A percentile compares a stretch with the other conserved stretches of the same genome.
phyloP scores from a whole-genome alignment of 768 basidiomycete species.

The Boletales sp. region DNA sequence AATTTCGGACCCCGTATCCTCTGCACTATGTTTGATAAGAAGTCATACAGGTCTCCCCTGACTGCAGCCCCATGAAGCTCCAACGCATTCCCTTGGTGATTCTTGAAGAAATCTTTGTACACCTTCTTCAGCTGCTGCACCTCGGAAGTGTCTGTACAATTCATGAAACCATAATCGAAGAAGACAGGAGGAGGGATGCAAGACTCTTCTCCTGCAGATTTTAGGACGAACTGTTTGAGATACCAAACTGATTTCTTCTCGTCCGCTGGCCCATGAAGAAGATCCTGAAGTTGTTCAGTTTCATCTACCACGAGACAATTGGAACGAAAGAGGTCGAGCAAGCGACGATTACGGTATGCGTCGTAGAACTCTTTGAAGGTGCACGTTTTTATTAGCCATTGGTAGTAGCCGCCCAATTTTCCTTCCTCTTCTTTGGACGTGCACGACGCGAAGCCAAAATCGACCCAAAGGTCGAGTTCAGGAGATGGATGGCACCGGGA shows the following conservation, averaged over 20 bases:
- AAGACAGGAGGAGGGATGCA: not conserved
- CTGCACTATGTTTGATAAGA: constrained; percentile 20
- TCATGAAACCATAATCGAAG: constrained; percentile 14
- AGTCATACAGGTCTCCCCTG: constrained; percentile 30
- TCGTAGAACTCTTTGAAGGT: constrained; percentile 12
- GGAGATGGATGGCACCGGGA: not conserved
- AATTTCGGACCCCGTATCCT: constrained; percentile 23
- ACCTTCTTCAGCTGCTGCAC: constrained; percentile 25
- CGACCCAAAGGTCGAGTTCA: constrained; percentile 7
- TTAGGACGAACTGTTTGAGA: constrained; percentile 4
- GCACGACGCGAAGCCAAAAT: constrained; percentile 20
- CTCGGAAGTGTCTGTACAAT: constrained; percentile 8
- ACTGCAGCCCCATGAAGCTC: constrained; percentile 35
- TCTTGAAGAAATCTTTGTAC: constrained; percentile 32
- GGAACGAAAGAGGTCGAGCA: constrained; percentile 6
- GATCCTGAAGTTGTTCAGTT: not conserved
- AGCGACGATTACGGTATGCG: not conserved
- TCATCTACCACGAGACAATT: not conserved
- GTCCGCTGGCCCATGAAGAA: not conserved
- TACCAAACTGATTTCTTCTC: constrained; percentile 10
- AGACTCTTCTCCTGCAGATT: not conserved
- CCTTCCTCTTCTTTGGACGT: constrained; percentile 7
- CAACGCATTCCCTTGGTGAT: constrained; percentile 24
- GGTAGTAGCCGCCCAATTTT: not conserved
- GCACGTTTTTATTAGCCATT: constrained; percentile 2